These are phyloP conservation scores for Beauveria pseudobassiana DNA, from an alignment of 2,329 filamentous ascomycete genomes.

Conservation along the genomic window DNA sequence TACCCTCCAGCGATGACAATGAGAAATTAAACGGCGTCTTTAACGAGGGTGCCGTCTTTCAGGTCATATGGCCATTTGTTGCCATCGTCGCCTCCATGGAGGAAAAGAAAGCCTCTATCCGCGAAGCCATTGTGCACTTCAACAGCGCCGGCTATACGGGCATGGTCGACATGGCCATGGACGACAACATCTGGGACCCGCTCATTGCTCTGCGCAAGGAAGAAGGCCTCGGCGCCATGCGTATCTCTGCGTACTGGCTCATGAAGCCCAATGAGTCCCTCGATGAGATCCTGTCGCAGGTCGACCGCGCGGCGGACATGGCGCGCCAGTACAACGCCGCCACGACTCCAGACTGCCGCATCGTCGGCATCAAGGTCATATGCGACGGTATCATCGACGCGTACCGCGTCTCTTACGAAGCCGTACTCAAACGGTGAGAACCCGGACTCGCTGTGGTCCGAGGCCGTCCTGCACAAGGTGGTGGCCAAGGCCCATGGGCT, in stretches of 20 bases:
- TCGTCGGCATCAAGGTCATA: slow-evolving; percentile 58
- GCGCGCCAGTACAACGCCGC: slow-evolving; percentile 26
- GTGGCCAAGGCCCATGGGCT: slow-evolving; percentile 45
- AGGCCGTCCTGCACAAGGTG: slow-evolving; percentile 43
- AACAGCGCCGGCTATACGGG: slow-evolving; percentile 47
- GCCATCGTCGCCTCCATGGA: slow-evolving; percentile 38
- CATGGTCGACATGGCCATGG: slow-evolving; percentile 54
- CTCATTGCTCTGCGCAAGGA: slow-evolving; percentile 37
- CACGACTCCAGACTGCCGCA: slow-evolving; percentile 32
- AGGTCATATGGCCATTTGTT: slow-evolving; percentile 48
- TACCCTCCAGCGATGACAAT: slow-evolving; percentile 38
- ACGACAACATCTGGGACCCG: slow-evolving; percentile 47
- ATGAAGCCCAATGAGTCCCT: slow-evolving; percentile 39
- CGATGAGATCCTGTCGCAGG: slow-evolving; percentile 36
- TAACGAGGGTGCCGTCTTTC: slow-evolving; percentile 43
- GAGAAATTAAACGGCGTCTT: slow-evolving; percentile 44
- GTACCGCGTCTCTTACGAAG: slow-evolving; percentile 50
- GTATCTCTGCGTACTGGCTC: slow-evolving; percentile 50
- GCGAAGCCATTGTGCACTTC: slow-evolving; percentile 42
- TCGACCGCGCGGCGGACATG: slow-evolving; percentile 42
- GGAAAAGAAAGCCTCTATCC: slow-evolving; percentile 41
- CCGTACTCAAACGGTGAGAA: slow-evolving; percentile 46
- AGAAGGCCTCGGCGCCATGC: slow-evolving; percentile 27
- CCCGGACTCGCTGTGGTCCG: slow-evolving; percentile 47
- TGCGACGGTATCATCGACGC: slow-evolving; percentile 59